Conservation (phyloP, 805 yeast species). For the Saccharomycopsis fodiens region DNA sequence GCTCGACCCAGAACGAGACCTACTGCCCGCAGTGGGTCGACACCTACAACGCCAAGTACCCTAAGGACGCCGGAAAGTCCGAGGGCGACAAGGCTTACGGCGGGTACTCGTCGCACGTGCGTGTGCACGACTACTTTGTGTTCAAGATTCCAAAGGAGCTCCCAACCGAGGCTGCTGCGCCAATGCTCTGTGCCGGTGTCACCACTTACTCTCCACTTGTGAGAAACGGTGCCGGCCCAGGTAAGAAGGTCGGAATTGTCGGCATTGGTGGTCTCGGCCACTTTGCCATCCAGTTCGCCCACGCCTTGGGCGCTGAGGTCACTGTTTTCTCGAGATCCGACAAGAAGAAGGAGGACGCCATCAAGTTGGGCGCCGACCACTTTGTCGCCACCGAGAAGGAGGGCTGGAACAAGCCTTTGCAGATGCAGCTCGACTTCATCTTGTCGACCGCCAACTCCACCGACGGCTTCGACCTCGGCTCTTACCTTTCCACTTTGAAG, state of each 20-base stretch:
- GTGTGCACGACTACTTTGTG: conserved; percentile 37
- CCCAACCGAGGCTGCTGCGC: conserved; percentile 38
- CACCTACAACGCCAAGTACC: conserved; percentile 30
- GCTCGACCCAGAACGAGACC: conserved; percentile 33
- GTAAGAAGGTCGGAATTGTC: conserved; percentile 47
- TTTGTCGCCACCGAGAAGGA: conserved; percentile 41
- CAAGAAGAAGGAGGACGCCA: conserved; percentile 44
- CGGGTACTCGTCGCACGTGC: conserved; percentile 43
- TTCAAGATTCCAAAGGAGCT: conserved; percentile 42
- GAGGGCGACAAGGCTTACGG: conserved; percentile 36
- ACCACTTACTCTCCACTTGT: conserved; percentile 46
- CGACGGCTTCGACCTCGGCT: conserved; percentile 40
- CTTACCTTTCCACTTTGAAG: conserved; percentile 43
- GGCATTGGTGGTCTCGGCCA: conserved; percentile 68
- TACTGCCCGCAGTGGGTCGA: conserved; percentile 31
- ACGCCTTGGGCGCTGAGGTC: conserved; percentile 58
- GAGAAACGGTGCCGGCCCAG: conserved; percentile 35
- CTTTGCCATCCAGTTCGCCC: conserved; percentile 52
- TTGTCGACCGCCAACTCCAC: conserved; percentile 47
- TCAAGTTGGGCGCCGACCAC: conserved; percentile 47
- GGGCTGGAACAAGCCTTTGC: conserved; percentile 29
- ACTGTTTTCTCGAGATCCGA: conserved; percentile 47
- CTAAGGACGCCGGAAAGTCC: conserved; percentile 23
- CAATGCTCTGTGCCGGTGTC: conserved; percentile 50
- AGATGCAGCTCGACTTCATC: conserved; percentile 39